Evolutionary conservation across 768 basidiomycete genomes (phyloP).

Genomic region (Trichaptum fuscoviolaceum): DNA sequence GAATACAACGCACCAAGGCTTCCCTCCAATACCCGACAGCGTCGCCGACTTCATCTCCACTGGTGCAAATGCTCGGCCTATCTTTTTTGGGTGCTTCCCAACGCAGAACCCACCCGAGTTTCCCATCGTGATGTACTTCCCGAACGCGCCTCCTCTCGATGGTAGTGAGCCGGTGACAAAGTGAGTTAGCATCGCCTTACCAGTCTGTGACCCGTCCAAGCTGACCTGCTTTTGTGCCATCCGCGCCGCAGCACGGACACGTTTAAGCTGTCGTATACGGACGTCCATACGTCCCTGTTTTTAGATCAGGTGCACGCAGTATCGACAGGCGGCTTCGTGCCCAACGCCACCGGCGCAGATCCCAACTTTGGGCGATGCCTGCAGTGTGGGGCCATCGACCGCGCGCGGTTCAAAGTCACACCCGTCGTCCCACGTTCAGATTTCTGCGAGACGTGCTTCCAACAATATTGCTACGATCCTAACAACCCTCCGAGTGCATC

Average conservation of each 20-base stretch:
- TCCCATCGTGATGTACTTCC: constrained; percentile 72
- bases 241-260: constrained; percentile 55
- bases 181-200: no score
- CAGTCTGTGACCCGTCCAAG: no score
- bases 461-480: constrained; percentile 26
- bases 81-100: constrained; percentile 77
- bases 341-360: constrained; percentile 53
- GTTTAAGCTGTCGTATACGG: constrained; percentile 54
- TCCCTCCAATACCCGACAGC: constrained; percentile 58
- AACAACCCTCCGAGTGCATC: constrained; percentile 14
- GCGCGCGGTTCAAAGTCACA: constrained; percentile 16
- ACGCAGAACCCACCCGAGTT: constrained; percentile 43
- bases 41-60: constrained; percentile 47
- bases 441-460: constrained; percentile 22
- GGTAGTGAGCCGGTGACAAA: constrained; percentile 62
- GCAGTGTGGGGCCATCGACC: constrained; percentile 58
- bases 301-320: constrained; percentile 56
- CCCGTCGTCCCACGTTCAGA: constrained; percentile 18
- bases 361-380: constrained; percentile 58
- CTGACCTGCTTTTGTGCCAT: no score
- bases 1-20: constrained; percentile 47
- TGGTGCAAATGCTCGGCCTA: constrained; percentile 61
- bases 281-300: constrained; percentile 48
- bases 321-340: constrained; percentile 53
- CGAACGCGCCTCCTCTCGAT: constrained; percentile 64